Evolutionary conservation across 179 eudicot species (phyloP).

Genomic region (Vitellaria paradoxa): DNA sequence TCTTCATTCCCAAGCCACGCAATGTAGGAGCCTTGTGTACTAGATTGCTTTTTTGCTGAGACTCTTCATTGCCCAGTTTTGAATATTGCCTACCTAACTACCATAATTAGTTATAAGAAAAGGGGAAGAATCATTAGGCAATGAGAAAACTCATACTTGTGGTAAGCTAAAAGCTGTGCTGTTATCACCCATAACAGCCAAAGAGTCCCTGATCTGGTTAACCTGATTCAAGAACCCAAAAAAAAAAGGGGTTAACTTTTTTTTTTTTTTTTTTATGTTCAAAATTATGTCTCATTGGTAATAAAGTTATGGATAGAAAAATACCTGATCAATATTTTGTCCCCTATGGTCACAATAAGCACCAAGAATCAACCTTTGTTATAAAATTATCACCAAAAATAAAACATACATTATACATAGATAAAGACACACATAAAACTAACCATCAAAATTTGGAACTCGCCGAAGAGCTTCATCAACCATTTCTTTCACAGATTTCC

Average conservation of each 20-base stretch:
- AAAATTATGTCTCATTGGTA: neutral
- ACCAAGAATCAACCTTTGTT: conserved; percentile 21
- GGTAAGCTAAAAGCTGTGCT: conserved; percentile 98
- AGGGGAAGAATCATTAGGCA: neutral
- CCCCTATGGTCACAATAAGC: conserved; percentile 50
- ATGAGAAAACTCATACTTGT: conserved; percentile 52
- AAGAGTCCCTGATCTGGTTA: conserved; percentile 90
- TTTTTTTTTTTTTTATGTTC: no score
- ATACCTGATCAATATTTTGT: conserved; percentile 94
- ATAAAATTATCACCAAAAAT: neutral
- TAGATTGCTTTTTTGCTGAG: no score
- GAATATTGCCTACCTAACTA: neutral
- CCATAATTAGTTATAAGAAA: neutral
- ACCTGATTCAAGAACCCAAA: conserved; percentile 42
- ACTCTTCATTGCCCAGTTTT: no score
- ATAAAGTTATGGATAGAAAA: neutral
- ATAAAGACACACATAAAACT: conserved; percentile 15
- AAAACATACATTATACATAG: neutral
- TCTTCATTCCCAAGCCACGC: no score
- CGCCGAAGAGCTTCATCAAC: conserved; percentile 72
- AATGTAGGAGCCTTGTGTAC: no score
- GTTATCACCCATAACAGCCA: conserved; percentile 93
- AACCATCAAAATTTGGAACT: conserved; percentile 65
- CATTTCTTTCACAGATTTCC: conserved; percentile 82
- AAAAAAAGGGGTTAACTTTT: neutral